Percentiles rank a stretch among this genome's conserved stretches.
Conservation (phyloP, 495 filamentous ascomycete genomes). For the Staphylotrichum tortipilum region DNA sequence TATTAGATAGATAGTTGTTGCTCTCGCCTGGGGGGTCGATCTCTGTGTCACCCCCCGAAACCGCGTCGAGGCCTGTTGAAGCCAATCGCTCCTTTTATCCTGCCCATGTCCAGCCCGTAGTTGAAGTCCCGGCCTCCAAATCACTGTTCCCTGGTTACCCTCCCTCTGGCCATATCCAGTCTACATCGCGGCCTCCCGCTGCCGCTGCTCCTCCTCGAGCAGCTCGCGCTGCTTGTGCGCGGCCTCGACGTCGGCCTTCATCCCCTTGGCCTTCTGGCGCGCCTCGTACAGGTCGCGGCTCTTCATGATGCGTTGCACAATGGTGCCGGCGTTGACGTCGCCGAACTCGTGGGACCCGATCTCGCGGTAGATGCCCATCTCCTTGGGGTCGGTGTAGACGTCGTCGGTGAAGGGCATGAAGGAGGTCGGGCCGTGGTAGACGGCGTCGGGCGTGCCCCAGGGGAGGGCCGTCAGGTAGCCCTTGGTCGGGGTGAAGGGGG, state of each 20-base stretch:
- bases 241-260: conserved; percentile 69
- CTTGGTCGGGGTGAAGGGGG: conserved; percentile 73
- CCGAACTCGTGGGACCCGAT: conserved; percentile 66
- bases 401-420: conserved; percentile 85
- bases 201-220: conserved; percentile 44
- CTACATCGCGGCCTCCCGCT: conserved; percentile 26
- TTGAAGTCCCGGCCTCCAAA: conserved; percentile 1
- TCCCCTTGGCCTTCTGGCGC: conserved; percentile 76
- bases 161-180: no score
- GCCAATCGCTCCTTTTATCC: conserved; percentile 1
- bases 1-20: conserved; percentile 4
- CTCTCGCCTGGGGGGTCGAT: no score
- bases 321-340: conserved; percentile 84
- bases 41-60: neutral
- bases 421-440: conserved; percentile 91
- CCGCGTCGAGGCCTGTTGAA: conserved; percentile 13
- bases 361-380: conserved; percentile 69
- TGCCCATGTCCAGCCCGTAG: neutral
- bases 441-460: conserved; percentile 62
- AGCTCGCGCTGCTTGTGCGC: conserved; percentile 45
- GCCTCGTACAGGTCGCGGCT: conserved; percentile 80
- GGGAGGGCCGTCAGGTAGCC: conserved; percentile 69
- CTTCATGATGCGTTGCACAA: conserved; percentile 81
- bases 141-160: neutral
- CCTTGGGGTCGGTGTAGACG: conserved; percentile 70